These are phyloP conservation scores for Phytophthora brassicae DNA, from an alignment of 352 stramenopile species.

Conservation along the genomic window DNA sequence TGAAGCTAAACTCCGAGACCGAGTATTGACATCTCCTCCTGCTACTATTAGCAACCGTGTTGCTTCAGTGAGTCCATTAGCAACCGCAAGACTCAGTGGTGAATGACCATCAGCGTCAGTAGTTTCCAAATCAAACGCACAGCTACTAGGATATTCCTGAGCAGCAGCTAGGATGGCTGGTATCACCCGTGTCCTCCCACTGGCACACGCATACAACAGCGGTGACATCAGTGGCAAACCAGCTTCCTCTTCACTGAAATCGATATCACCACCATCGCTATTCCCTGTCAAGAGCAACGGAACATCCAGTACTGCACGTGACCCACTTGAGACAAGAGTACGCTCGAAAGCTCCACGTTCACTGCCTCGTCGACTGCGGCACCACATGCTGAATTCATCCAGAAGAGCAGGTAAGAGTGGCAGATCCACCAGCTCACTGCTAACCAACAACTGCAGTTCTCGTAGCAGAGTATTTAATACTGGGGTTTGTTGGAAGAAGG, in stretches of 20 bases:
- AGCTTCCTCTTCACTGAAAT: constrained; percentile 11
- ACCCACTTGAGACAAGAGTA: constrained; percentile 39
- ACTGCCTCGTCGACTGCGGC: constrained; percentile 1
- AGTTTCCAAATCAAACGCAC: constrained; percentile 48
- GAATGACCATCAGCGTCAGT: constrained; percentile 67
- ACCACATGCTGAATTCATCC: constrained; percentile 46
- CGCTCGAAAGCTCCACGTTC: constrained; percentile 43
- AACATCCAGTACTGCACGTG: constrained; percentile 52
- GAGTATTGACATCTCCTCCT: constrained; percentile 62
- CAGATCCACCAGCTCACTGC: constrained; percentile 58
- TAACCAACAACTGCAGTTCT: constrained; percentile 65
- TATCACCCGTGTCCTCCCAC: constrained; percentile 51
- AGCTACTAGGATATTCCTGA: constrained; percentile 16
- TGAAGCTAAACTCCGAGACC: constrained; percentile 62
- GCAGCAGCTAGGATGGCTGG: constrained; percentile 38
- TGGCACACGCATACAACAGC: constrained; percentile 64
- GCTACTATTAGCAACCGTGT: constrained; percentile 45
- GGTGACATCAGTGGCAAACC: constrained; percentile 39
- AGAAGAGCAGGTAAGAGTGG: constrained; percentile 58
- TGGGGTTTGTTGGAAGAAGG: constrained; percentile 51
- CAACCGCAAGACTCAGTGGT: constrained; percentile 59
- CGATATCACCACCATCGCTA: neutral
- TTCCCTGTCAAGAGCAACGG: constrained; percentile 38
- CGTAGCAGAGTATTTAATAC: constrained; percentile 23
- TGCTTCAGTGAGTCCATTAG: constrained; percentile 53